Conservation (phyloP, 2,329 filamentous ascomycete species). For the Madurella fahalii region DNA sequence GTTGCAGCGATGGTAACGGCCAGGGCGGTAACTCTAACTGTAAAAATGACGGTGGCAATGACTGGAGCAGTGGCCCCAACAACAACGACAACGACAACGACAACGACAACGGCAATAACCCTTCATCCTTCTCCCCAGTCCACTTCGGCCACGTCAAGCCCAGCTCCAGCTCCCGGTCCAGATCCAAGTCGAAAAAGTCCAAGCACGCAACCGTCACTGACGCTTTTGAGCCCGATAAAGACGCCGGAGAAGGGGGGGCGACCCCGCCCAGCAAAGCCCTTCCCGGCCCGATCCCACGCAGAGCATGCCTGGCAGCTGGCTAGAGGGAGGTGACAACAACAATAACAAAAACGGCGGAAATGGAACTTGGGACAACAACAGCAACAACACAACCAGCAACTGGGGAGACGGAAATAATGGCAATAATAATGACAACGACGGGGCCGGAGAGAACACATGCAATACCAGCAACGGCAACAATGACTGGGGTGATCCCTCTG, state of each 20-base stretch:
- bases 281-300: neutral
- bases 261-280: neutral
- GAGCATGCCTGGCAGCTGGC: neutral
- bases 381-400: neutral
- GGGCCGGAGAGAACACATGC: neutral
- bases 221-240: neutral
- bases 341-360: neutral
- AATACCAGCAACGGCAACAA: neutral
- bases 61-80: constrained; percentile 5
- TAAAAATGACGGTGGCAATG: neutral
- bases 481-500: neutral
- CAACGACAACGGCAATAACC: neutral
- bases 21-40: neutral
- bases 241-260: neutral
- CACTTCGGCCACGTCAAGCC: neutral
- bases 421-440: constrained; percentile 7
- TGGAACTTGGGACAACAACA: neutral
- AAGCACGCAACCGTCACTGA: neutral
- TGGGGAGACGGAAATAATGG: constrained; percentile 8
- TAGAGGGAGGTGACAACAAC: neutral
- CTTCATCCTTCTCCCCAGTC: neutral
- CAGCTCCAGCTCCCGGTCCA: neutral
- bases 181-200: neutral
- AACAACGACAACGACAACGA: neutral
- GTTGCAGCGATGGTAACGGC: too few species aligned